Conservation (phyloP, 495 filamentous ascomycete genomes). For the Annulohypoxylon maeteangense region DNA sequence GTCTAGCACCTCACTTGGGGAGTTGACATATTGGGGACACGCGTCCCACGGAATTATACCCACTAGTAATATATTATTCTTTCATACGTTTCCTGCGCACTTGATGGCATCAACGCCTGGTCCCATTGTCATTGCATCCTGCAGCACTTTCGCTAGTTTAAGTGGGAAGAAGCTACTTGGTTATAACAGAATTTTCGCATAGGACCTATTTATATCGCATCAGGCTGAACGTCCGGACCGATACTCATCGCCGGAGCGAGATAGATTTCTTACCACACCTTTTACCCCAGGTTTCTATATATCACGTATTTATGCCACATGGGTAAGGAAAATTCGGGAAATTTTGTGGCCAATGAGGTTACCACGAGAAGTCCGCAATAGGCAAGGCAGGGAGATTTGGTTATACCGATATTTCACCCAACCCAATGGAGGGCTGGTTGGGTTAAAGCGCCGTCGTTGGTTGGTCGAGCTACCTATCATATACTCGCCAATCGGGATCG, state of each 20-base stretch:
- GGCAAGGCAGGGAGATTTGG: conserved; percentile 24
- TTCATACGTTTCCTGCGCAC: neutral
- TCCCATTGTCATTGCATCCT: conserved; percentile 20
- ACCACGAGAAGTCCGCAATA: conserved; percentile 24
- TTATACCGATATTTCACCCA: conserved; percentile 36
- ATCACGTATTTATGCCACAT: conserved; percentile 27
- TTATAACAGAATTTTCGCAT: neutral
- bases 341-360: conserved; percentile 34
- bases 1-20: conserved; percentile 29
- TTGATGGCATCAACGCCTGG: conserved; percentile 23
- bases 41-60: conserved; percentile 45
- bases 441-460: conserved; percentile 19
- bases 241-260: neutral
- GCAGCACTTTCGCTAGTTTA: too few relatives aligned
- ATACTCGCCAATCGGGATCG: conserved; percentile 23
- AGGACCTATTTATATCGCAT: conserved; percentile 17
- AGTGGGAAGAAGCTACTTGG: neutral
- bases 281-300: conserved; percentile 39
- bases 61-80: conserved; percentile 42
- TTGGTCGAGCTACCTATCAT: conserved; percentile 6
- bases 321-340: conserved; percentile 25
- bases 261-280: conserved; percentile 3
- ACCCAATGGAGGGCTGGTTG: conserved; percentile 28
- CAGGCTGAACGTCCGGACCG: conserved; percentile 36
- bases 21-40: conserved; percentile 39